phyloP scores from a whole-genome alignment of 768 basidiomycete species.

The Macrocybe gigantea region DNA sequence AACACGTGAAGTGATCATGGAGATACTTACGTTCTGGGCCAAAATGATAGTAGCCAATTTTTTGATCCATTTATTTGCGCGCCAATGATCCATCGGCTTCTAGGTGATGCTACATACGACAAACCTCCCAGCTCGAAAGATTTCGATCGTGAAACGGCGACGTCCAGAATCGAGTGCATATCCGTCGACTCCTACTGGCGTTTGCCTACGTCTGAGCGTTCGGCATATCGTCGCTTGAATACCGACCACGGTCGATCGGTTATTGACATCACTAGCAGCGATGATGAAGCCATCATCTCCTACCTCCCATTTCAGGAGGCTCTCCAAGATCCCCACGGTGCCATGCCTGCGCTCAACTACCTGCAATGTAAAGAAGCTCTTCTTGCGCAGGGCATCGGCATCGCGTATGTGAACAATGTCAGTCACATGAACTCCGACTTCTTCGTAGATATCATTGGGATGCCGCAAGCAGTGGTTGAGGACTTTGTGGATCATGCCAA shows the following conservation, averaged over 20 bases:
- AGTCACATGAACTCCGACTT: not conserved
- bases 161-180: no score
- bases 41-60: not conserved
- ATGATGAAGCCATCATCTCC: no score
- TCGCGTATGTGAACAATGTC: not conserved
- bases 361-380: not conserved
- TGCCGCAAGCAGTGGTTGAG: not conserved
- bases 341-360: not conserved
- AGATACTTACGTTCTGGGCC: constrained; percentile 6
- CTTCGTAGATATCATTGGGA: not conserved
- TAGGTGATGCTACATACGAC: no score
- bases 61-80: not conserved
- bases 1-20: constrained; percentile 4
- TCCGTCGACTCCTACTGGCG: no score
- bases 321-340: no score
- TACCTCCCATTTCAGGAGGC: no score
- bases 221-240: no score
- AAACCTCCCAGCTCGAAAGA: no score
- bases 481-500: not conserved
- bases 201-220: no score
- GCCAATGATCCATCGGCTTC: not conserved
- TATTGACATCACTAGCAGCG: no score
- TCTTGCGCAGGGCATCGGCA: not conserved
- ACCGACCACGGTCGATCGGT: no score
- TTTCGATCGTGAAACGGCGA: no score